Evolutionary conservation across 1,284 basidiomycete genomes (phyloP).

Genomic region (Tilletia indica): DNA sequence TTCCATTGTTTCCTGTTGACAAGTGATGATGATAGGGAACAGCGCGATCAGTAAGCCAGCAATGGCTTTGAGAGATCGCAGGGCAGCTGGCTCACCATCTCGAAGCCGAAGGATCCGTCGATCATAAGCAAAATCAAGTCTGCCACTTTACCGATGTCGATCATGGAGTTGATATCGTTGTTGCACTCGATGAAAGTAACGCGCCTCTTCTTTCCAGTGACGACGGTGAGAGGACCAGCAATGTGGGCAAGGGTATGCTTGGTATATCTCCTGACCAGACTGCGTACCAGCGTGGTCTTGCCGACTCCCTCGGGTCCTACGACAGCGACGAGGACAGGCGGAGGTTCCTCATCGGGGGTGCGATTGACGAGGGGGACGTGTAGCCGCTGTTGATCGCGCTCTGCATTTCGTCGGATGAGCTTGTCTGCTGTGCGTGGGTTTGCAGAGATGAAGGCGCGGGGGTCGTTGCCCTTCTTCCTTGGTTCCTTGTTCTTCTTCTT

Average conservation of each 20-base stretch:
- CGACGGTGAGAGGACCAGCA: slow-evolving; percentile 93
- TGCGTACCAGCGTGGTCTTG: slow-evolving; percentile 90
- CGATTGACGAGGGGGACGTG: slow-evolving; percentile 95
- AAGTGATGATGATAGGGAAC: too few species aligned
- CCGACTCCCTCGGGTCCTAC: slow-evolving; percentile 95
- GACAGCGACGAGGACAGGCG: slow-evolving; percentile 92
- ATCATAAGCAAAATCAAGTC: slow-evolving; percentile 96
- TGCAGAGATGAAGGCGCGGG: slow-evolving; percentile 75
- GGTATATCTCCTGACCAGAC: slow-evolving; percentile 85
- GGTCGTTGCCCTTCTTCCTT: slow-evolving; percentile 19
- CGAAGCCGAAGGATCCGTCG: slow-evolving; percentile 95
- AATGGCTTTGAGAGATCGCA: not conserved
- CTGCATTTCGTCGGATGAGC: slow-evolving; percentile 84
- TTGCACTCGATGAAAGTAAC: slow-evolving; percentile 97
- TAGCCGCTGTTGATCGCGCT: slow-evolving; percentile 87
- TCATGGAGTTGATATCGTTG: slow-evolving; percentile 96
- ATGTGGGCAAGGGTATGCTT: slow-evolving; percentile 89
- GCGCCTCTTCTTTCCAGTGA: slow-evolving; percentile 81
- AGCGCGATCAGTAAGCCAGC: not conserved
- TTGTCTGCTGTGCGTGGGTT: slow-evolving; percentile 62
- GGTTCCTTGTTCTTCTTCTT: slow-evolving; percentile 17
- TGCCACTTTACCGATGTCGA: slow-evolving; percentile 93
- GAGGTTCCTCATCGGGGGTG: slow-evolving; percentile 78
- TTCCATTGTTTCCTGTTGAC: slow-evolving; percentile 88
- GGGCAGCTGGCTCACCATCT: slow-evolving; percentile 69